Evolutionary conservation across 2,329 filamentous ascomycete species (phyloP).

Genomic region (Pyricularia sp.): DNA sequence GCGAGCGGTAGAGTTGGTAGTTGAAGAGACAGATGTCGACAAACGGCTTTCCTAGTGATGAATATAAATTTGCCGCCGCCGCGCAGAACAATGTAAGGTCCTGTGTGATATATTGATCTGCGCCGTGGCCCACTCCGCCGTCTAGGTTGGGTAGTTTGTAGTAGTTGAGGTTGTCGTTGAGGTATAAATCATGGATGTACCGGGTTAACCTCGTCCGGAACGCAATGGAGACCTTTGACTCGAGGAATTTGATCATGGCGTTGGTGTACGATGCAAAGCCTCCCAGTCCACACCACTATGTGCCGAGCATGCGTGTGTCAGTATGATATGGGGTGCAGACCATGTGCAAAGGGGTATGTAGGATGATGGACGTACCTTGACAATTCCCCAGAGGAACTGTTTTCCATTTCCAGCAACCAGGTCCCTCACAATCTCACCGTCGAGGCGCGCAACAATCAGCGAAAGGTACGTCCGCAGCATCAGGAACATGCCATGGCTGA

Average conservation of each 20-base stretch:
- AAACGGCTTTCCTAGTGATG: constrained; percentile 90
- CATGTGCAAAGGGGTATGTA: not conserved
- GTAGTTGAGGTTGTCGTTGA: constrained; percentile 90
- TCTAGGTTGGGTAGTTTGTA: constrained; percentile 92
- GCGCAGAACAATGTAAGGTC: constrained; percentile 93
- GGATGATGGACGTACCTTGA: constrained; percentile 44
- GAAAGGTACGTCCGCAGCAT: constrained; percentile 90
- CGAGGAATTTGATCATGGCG: constrained; percentile 96
- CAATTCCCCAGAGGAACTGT: constrained; percentile 73
- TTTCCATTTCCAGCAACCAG: constrained; percentile 89
- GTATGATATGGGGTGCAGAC: constrained; percentile 6
- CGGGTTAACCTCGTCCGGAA: constrained; percentile 89
- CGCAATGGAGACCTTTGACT: constrained; percentile 95
- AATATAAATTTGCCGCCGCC: constrained; percentile 83
- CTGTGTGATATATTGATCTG: constrained; percentile 95
- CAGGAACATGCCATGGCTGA: constrained; percentile 82
- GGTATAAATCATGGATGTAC: constrained; percentile 94
- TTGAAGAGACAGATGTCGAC: constrained; percentile 98
- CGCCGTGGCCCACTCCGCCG: constrained; percentile 79
- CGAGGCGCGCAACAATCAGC: constrained; percentile 78
- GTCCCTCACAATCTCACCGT: constrained; percentile 92
- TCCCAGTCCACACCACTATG: constrained; percentile 78
- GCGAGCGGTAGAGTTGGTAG: constrained; percentile 85
- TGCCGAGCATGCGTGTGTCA: not conserved
- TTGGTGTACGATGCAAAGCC: constrained; percentile 94